Evolutionary conservation across 176 grass and related monocot genomes (phyloP).

Genomic region (Avena atlantica): DNA sequence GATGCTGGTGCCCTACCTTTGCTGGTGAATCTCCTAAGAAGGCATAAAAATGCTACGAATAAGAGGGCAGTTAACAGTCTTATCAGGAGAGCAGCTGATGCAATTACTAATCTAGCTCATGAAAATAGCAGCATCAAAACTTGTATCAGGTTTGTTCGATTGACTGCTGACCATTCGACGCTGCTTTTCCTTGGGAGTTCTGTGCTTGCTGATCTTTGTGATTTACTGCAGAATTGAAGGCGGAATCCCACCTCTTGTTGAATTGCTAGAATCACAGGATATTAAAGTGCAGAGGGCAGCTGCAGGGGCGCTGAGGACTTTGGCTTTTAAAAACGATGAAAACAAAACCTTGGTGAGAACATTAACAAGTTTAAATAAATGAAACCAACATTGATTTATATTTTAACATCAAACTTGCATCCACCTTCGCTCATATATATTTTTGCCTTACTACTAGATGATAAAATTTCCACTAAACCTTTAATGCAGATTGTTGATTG

Average conservation of each 20-base stretch:
- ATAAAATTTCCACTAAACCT: neutral
- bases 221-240: constrained; percentile 81
- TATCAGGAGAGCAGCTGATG: constrained; percentile 98
- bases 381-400: constrained; percentile 26
- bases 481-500: constrained; percentile 92
- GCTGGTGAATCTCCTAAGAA: constrained; percentile 85
- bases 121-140: constrained; percentile 99
- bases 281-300: constrained; percentile 98
- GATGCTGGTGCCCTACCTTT: constrained; percentile 94
- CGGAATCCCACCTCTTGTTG: constrained; percentile 97
- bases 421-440: neutral
- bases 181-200: constrained; percentile 14
- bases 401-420: constrained; percentile 32
- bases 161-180: neutral
- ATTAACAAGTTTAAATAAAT: constrained; percentile 23
- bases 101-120: constrained; percentile 99
- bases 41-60: constrained; percentile 69
- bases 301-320: constrained; percentile 91
- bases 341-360: constrained; percentile 84
- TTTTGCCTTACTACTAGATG: neutral
- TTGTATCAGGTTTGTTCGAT: constrained; percentile 72
- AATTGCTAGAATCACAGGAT: constrained; percentile 89
- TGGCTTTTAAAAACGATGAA: constrained; percentile 99
- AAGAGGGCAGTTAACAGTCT: constrained; percentile 86
- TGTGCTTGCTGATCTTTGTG: constrained; percentile 49